phyloP scores from a whole-genome alignment of 2,329 filamentous ascomycete species.

The Trichophyton mentagrophytes region DNA sequence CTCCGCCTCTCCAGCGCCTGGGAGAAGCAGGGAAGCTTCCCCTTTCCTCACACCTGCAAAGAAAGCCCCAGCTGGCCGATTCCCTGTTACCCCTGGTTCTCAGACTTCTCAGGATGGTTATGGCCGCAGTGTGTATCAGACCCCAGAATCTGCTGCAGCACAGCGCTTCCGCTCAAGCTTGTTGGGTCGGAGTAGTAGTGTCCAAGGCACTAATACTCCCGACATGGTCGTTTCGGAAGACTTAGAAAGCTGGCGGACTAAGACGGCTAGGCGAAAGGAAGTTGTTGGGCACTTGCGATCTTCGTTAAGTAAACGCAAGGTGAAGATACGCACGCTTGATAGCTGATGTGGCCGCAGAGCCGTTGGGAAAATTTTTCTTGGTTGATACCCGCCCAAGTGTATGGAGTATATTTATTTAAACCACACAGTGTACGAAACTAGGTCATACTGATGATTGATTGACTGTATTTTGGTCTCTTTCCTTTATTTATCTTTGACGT shows the following conservation, averaged over 20 bases:
- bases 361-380: neutral
- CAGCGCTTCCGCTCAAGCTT: conserved; percentile 18
- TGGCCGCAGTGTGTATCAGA: conserved; percentile 26
- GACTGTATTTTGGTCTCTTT: neutral
- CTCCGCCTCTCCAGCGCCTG: conserved; percentile 11
- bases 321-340: conserved; percentile 23
- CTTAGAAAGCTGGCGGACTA: conserved; percentile 24
- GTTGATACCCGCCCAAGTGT: neutral
- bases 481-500: neutral
- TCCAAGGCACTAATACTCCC: conserved; percentile 23
- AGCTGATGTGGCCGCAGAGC: conserved; percentile 17
- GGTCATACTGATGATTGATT: neutral
- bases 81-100: conserved; percentile 29
- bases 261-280: conserved; percentile 24
- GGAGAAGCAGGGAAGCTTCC: conserved; percentile 20
- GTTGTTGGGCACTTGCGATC: conserved; percentile 26
- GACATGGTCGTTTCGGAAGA: conserved; percentile 19
- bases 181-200: conserved; percentile 25
- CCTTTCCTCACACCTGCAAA: conserved; percentile 28
- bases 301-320: conserved; percentile 24
- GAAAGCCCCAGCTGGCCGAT: conserved; percentile 13
- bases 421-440: neutral
- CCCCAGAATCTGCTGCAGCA: conserved; percentile 25
- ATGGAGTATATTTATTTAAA: neutral
- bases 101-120: conserved; percentile 23